Evolutionary conservation across 176 grass and related monocot genomes (phyloP), one percentile per base, ranked within the genome.

Genomic region (Cenchrus fungigraminus): DNA sequence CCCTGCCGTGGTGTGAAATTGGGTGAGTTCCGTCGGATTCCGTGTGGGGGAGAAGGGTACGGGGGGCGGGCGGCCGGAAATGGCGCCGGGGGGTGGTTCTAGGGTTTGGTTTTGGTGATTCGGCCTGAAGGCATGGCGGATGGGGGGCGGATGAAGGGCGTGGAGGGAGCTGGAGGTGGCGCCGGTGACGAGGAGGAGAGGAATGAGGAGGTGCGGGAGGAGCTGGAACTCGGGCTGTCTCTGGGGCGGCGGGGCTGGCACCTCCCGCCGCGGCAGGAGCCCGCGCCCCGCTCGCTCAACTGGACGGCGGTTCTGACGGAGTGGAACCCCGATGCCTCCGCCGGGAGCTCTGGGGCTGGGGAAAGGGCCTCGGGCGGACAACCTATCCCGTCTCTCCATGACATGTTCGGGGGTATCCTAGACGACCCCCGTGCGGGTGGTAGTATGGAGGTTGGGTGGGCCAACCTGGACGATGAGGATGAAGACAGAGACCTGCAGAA

Each of bases 121-220:
- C 54, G 76, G 76, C 14, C 22, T 55, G 85, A 80, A 44, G 69
- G 53, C 5, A 99, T 96, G 91, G 86, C 90, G 69, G 97, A 96
- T 60, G 82, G 81, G 42, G 76, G 76, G 20, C 88, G 90, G 73
- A 89, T 91, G 91, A 96, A 99, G 90, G 88, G 84, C 59, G 65
- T 94, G 65, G 90, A 85, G 51, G 81, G 85, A 22, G 82, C 79
- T 57, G 85, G 85, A 16, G 73, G 78, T 40, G 80, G 57, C 15
- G 77, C 66, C 3, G 70, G 84, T 17, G 87, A 87, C 6, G 82
- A 77, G 22, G 91, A 87, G 9, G 76, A 78, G 75, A 88, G 74
- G 56, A 77, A 83, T 20, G 86, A 57, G 59, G 81, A 73, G 46
- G 82, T 11, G 49, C 75, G 17, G 16, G 91, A 86, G 34, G 86